Base-by-base conservation (phyloP, 805 yeast genomes). In the Saccharomyces mikatae region DNA sequence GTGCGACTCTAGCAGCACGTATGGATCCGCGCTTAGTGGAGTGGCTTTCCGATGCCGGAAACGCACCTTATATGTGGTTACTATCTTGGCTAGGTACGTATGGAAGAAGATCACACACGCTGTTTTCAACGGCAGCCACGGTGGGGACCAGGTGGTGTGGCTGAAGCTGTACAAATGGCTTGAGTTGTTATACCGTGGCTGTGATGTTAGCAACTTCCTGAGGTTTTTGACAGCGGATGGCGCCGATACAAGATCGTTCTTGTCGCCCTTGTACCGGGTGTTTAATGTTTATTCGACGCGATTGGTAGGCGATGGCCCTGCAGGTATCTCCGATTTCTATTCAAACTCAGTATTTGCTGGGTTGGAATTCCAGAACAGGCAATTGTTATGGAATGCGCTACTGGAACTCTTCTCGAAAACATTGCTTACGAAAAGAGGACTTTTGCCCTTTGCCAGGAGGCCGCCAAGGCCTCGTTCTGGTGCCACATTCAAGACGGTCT, bases 361-460 rank as follows among this genome's bases (percentile, higher is more conserved):
- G 13, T 53, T 63, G 24, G 64, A 65, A 46, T 63, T 56, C 49
- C 68, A 63, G 31, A 66, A 66, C 54, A 53, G 68, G 44, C 71
- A 68, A 51, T 54, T 68, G 9, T 52, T 68, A 4, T 68, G 69
- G 70, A 66, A 65, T 49, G 62, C 69, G 1, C 56, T 66, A 1
- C 50, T 68, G 14, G 70, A 68, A 46, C 49, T 68, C 11, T 57
- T 68, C 24, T 64, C 60, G 46, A 53, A 51, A 2, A 54, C 65
- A 2, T 49, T 65, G 3, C 50, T 64, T 14, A 62, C 59, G 4
- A 55, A 55, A 41, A 52, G 48, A 36, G 26, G 24, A 2, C 41
- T 48, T 27, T 21, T 46, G 21, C 8, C 48, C 30, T 14, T 32
- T 47, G n/a, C 26, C 44, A 26, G 36, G 44, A 52, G 17, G 30